Conservation (phyloP, 176 grass and related monocot genomes). For the Musa acuminata region DNA sequence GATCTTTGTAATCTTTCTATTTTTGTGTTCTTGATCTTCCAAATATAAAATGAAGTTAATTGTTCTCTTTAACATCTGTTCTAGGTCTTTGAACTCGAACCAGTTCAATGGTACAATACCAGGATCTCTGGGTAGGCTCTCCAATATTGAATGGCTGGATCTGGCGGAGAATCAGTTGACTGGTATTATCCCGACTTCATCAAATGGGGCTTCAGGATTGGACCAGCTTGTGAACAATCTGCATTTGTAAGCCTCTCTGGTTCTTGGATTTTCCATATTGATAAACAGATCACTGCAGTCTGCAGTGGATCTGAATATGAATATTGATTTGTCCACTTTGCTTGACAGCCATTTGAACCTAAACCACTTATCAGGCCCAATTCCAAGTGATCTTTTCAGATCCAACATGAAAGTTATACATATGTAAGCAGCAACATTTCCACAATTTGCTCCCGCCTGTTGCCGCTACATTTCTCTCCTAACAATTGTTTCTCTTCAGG, state of each 20-base stretch:
- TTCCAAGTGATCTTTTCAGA: conserved; percentile 69
- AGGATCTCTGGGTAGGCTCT: conserved; percentile 60
- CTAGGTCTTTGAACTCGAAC: conserved; percentile 36
- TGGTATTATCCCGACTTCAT: conserved; percentile 54
- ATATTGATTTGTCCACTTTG: conserved; percentile 1
- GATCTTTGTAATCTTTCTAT: background rate
- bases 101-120: conserved; percentile 70
- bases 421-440: conserved; percentile 44
- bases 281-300: background rate
- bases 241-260: conserved; percentile 65
- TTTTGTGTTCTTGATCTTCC: too few species aligned
- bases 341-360: conserved; percentile 73
- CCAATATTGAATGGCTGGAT: conserved; percentile 73
- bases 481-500: conserved; percentile 24
- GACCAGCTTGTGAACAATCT: conserved; percentile 57
- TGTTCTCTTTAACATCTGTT: background rate
- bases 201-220: conserved; percentile 40
- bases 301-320: background rate
- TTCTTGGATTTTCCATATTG: background rate
- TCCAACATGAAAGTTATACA: conserved; percentile 67
- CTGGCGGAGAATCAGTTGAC: conserved; percentile 61
- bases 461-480: background rate
- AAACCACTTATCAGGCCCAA: conserved; percentile 64
- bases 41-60: too few species aligned
- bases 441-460: conserved; percentile 4